Percentiles rank a stretch among this genome's conserved stretches.
Evolutionary conservation across 129 eudicot genomes (phyloP).

Genomic region (Helichrysum umbraculigerum): DNA sequence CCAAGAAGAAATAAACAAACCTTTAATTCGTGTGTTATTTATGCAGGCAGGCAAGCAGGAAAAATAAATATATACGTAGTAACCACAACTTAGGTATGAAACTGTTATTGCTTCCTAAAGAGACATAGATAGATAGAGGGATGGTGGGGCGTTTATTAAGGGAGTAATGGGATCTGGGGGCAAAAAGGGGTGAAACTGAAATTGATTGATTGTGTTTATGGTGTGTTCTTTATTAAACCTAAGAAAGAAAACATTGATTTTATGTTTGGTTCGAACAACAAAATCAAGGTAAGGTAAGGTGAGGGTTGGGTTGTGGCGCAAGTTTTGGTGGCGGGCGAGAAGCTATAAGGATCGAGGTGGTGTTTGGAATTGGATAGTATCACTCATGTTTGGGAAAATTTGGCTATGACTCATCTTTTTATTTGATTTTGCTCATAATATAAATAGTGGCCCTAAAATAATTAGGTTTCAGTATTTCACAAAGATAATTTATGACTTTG

Average conservation of each 20-base stretch:
- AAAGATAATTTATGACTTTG: too few species aligned
- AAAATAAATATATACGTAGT: background rate
- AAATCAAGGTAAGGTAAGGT: background rate
- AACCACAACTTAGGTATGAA: background rate
- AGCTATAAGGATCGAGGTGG: background rate
- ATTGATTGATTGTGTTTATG: background rate
- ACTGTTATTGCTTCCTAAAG: background rate
- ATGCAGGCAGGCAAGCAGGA: background rate
- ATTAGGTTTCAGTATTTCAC: too few species aligned
- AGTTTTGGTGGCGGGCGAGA: slow-evolving; percentile 10
- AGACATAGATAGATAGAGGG: background rate
- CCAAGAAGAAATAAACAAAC: background rate
- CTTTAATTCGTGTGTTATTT: background rate
- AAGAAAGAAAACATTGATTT: background rate
- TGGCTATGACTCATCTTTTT: background rate
- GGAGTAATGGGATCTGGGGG: slow-evolving; percentile 8
- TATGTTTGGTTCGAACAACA: background rate
- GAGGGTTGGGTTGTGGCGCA: slow-evolving; percentile 1
- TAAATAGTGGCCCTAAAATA: too few species aligned
- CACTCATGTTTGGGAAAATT: too few species aligned
- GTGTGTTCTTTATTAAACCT: background rate
- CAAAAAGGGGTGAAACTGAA: background rate
- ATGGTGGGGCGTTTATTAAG: slow-evolving; percentile 2
- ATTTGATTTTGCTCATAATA: too few species aligned
- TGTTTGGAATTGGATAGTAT: too few species aligned